Conservation (phyloP, 305 asterid genomes). For the Fraxinus sp. region DNA sequence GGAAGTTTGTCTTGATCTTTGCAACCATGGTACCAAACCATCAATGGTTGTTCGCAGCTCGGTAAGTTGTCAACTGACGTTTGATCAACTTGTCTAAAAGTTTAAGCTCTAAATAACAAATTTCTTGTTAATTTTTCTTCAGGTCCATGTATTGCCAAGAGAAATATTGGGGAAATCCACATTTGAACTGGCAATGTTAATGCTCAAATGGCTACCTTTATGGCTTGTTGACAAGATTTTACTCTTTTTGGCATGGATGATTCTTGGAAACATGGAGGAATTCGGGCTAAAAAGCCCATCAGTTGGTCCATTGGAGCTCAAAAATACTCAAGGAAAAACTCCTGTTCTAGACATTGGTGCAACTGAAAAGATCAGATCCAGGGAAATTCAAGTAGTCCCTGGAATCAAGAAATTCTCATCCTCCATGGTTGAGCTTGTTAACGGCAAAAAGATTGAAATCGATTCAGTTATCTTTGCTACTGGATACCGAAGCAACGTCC, state of each 20-base stretch:
- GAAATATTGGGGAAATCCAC: constrained; percentile 72
- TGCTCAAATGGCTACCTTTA: constrained; percentile 73
- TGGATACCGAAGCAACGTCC: constrained; percentile 88
- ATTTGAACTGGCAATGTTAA: constrained; percentile 58
- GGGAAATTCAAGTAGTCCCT: constrained; percentile 53
- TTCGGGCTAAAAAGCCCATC: constrained; percentile 66
- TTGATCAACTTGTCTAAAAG: neutral
- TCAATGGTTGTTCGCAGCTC: constrained; percentile 81
- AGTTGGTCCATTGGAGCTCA: constrained; percentile 67
- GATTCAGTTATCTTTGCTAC: constrained; percentile 80
- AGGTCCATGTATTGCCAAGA: constrained; percentile 90
- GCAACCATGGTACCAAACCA: constrained; percentile 65
- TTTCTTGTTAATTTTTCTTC: constrained; percentile 19
- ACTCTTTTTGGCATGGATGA: constrained; percentile 62
- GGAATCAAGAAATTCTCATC: constrained; percentile 55
- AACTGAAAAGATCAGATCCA: constrained; percentile 56
- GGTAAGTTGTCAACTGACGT: constrained; percentile 33
- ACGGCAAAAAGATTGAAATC: constrained; percentile 44
- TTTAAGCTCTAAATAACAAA: neutral
- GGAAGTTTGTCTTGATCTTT: constrained; percentile 90
- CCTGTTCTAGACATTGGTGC: constrained; percentile 93
- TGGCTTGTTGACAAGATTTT: constrained; percentile 80
- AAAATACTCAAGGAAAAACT: constrained; percentile 70
- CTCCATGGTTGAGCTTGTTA: constrained; percentile 46
- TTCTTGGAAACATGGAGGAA: constrained; percentile 66